These are phyloP conservation scores for Aureoboletus auriporus DNA, from an alignment of 768 basidiomycete genomes.

Conservation along the genomic window DNA sequence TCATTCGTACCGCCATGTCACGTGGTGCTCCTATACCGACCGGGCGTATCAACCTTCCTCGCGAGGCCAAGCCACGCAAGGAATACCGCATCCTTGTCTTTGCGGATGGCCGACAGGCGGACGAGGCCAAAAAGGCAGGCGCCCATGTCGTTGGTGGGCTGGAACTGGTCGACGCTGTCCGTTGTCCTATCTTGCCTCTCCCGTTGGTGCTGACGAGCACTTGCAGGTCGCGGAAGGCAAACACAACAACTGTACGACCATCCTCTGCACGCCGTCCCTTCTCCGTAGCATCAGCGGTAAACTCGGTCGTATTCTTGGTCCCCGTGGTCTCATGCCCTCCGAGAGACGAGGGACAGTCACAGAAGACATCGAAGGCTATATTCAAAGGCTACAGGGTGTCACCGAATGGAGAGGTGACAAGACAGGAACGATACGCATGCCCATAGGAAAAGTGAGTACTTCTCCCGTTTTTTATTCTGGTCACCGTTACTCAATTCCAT, in stretches of 20 bases:
- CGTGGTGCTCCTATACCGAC: slow-evolving; percentile 82
- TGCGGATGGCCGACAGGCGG: slow-evolving; percentile 78
- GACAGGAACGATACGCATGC: slow-evolving; percentile 75
- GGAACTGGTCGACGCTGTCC: slow-evolving; percentile 83
- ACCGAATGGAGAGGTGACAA: slow-evolving; percentile 95
- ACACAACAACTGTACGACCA: slow-evolving; percentile 69
- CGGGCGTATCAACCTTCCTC: slow-evolving; percentile 82
- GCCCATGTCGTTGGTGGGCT: slow-evolving; percentile 88
- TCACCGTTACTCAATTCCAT: slow-evolving; percentile 1
- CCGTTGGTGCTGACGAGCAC: background rate
- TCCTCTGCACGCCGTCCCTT: slow-evolving; percentile 79
- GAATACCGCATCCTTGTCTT: slow-evolving; percentile 89
- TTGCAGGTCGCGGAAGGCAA: slow-evolving; percentile 67
- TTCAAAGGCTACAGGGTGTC: slow-evolving; percentile 73
- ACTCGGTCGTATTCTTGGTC: slow-evolving; percentile 78
- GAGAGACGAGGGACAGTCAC: slow-evolving; percentile 93
- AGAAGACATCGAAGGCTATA: slow-evolving; percentile 79
- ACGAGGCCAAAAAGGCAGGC: slow-evolving; percentile 81
- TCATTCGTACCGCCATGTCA: slow-evolving; percentile 73
- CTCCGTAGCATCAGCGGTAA: slow-evolving; percentile 74
- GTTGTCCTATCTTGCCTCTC: slow-evolving; percentile 25
- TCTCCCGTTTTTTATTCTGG: background rate
- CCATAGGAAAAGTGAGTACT: slow-evolving; percentile 66
- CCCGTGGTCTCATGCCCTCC: slow-evolving; percentile 93
- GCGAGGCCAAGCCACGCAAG: slow-evolving; percentile 67